phyloP scores from a whole-genome alignment of 202 grass and related monocot genomes.

The Brachypodium distachyon region DNA sequence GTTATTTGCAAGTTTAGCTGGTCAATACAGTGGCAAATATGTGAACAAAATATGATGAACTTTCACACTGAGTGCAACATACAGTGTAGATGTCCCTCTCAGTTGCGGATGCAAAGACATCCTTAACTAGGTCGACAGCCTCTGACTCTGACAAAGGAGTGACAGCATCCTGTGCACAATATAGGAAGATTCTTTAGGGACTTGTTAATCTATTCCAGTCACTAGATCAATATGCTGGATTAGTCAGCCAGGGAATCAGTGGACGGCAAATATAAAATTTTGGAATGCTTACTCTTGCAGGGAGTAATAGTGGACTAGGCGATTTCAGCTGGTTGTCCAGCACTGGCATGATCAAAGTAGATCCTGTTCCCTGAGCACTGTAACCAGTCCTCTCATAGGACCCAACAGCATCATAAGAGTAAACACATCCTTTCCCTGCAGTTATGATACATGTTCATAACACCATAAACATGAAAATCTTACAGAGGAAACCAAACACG shows the following conservation, averaged over 20 bases:
- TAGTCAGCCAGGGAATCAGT: background rate
- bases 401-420: conserved; percentile 93
- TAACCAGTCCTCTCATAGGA: conserved; percentile 92
- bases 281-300: conserved; percentile 52
- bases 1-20: background rate
- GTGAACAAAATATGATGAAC: background rate
- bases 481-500: background rate
- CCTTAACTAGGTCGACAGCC: conserved; percentile 88
- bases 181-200: background rate
- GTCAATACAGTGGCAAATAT: background rate
- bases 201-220: background rate
- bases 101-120: conserved; percentile 96
- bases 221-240: background rate
- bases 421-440: conserved; percentile 96
- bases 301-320: conserved; percentile 84
- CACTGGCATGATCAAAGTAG: conserved; percentile 90
- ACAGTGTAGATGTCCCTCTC: conserved; percentile 99
- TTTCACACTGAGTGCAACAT: conserved; percentile 1
- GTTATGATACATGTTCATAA: background rate
- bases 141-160: conserved; percentile 83
- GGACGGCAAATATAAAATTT: background rate
- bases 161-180: conserved; percentile 68
- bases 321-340: conserved; percentile 96
- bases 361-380: conserved; percentile 85
- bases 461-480: background rate